Conservation (phyloP, 345 rosid species). For the Citrus maxima region DNA sequence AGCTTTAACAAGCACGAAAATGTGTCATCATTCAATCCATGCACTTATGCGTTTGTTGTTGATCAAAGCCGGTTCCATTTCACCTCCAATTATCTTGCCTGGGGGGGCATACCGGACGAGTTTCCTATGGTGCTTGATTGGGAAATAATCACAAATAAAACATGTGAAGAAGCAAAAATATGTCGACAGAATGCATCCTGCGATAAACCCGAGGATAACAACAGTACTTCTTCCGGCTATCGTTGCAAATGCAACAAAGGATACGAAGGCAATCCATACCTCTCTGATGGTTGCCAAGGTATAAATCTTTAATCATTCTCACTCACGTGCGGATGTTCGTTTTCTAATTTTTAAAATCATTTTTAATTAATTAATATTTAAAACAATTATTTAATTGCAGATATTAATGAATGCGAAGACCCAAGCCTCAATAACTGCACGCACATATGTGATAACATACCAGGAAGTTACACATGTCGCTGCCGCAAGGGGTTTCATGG, state of each 20-base stretch:
- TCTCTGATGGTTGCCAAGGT: neutral
- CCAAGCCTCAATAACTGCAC: too few relatives aligned
- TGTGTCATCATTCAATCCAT: constrained; percentile 3
- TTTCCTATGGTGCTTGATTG: constrained; percentile 21
- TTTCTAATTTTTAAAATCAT: too few relatives aligned
- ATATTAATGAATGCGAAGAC: too few relatives aligned
- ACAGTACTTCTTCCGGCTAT: constrained; percentile 1
- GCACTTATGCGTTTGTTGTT: constrained; percentile 30
- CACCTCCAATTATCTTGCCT: neutral
- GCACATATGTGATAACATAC: too few relatives aligned
- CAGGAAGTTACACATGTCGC: too few relatives aligned
- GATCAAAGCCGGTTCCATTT: constrained; percentile 20
- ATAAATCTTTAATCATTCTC: neutral
- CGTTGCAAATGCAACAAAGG: constrained; percentile 23
- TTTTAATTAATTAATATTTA: too few relatives aligned
- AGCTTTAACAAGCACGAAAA: neutral
- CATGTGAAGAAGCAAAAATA: neutral
- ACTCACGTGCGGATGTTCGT: too few relatives aligned
- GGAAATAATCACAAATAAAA: neutral
- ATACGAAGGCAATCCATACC: constrained; percentile 36
- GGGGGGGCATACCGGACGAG: neutral
- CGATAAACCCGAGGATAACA: neutral
- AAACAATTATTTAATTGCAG: too few relatives aligned
- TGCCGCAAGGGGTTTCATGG: too few relatives aligned
- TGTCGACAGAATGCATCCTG: constrained; percentile 17